phyloP scores from a whole-genome alignment of 2,329 filamentous ascomycete genomes.

The Paecilomyces niveus region DNA sequence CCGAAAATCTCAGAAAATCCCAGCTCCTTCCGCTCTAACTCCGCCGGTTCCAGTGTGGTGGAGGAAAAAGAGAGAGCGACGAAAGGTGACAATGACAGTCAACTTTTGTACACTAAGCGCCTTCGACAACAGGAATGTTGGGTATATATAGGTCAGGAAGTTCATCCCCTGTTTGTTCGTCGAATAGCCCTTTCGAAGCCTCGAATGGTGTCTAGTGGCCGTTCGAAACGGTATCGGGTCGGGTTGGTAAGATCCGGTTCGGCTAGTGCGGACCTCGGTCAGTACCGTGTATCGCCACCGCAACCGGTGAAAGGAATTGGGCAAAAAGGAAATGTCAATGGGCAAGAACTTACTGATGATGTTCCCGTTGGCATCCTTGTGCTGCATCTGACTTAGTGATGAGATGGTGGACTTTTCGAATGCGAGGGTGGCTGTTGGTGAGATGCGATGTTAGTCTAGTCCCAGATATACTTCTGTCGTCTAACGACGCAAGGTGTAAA shows the following conservation, averaged over 20 bases:
- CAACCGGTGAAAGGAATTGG: background rate
- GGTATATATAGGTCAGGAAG: background rate
- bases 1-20: background rate
- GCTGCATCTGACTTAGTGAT: conserved; percentile 67
- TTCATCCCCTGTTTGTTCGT: background rate
- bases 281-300: background rate
- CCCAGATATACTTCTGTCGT: background rate
- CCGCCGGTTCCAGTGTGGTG: background rate
- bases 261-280: conserved; percentile 43
- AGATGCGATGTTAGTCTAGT: background rate
- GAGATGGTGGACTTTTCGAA: conserved; percentile 32
- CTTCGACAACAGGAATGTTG: background rate
- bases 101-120: background rate
- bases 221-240: conserved; percentile 77
- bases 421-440: background rate
- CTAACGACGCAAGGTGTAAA: background rate
- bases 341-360: conserved; percentile 56
- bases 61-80: background rate
- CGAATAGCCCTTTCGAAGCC: conserved; percentile 80
- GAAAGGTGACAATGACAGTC: background rate
- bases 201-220: conserved; percentile 84
- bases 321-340: background rate
- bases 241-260: conserved; percentile 89
- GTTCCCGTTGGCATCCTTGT: conserved; percentile 70
- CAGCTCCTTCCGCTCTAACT: background rate